Evolutionary conservation across 140 eudicot genomes (phyloP).

Genomic region (Oenanthe javanica): DNA sequence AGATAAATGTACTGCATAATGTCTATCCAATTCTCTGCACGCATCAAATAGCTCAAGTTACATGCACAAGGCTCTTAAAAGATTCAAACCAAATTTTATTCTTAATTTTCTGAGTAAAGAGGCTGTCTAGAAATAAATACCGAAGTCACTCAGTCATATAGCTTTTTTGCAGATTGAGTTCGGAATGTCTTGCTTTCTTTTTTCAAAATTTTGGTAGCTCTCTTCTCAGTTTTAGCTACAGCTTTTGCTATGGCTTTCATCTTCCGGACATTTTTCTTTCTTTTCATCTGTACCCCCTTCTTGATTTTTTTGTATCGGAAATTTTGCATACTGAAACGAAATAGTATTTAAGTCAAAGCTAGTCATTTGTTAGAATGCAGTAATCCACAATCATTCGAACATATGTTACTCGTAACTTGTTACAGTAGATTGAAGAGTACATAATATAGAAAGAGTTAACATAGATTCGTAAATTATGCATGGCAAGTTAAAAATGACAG

Average conservation of each 20-base stretch:
- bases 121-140: not conserved
- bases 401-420: too few relatives aligned
- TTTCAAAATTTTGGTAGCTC: constrained; percentile 38
- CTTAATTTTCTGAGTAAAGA: not conserved
- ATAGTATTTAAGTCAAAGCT: not conserved
- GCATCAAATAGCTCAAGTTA: not conserved
- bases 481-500: too few relatives aligned
- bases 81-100: not conserved
- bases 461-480: too few relatives aligned
- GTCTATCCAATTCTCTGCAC: not conserved
- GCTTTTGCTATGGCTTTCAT: constrained; percentile 86
- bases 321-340: not conserved
- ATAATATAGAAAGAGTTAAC: too few relatives aligned
- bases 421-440: too few relatives aligned
- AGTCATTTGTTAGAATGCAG: not conserved
- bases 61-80: not conserved
- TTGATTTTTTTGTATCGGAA: constrained; percentile 32
- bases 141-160: constrained; percentile 44
- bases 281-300: constrained; percentile 80
- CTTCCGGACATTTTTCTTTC: constrained; percentile 65
- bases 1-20: not conserved
- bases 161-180: constrained; percentile 59
- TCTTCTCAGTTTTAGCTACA: constrained; percentile 52
- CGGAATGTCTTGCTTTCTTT: constrained; percentile 60
- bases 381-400: too few relatives aligned